Conservation (phyloP, 768 basidiomycete genomes). For the Tubosaeta sp. region DNA sequence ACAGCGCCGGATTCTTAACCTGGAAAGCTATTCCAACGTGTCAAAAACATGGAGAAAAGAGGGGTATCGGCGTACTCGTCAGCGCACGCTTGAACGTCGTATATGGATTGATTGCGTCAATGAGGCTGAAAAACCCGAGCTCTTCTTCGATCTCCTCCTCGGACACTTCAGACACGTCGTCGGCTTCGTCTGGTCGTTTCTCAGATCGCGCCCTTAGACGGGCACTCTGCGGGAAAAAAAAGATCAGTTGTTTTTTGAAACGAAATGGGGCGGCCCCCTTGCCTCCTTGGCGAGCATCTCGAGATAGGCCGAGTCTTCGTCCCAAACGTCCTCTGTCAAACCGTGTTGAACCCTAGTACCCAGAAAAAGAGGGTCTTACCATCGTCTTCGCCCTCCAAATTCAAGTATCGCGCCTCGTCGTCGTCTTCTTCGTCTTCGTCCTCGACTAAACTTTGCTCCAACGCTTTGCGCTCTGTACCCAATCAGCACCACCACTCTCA, state of each 20-base stretch:
- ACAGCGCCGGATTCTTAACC: constrained; percentile 58
- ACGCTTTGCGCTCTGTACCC: constrained; percentile 50
- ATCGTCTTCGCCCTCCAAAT: constrained; percentile 62
- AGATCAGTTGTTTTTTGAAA: not conserved
- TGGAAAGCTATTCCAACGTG: constrained; percentile 55
- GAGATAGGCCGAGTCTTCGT: constrained; percentile 83
- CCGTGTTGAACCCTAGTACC: not conserved
- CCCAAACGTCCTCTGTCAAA: constrained; percentile 76
- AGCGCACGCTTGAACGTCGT: constrained; percentile 73
- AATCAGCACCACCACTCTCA: not conserved
- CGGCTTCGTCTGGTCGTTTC: constrained; percentile 27
- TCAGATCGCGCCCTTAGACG: constrained; percentile 65
- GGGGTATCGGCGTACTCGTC: constrained; percentile 44
- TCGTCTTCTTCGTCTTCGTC: constrained; percentile 44
- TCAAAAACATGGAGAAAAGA: not conserved
- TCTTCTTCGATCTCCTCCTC: constrained; percentile 74
- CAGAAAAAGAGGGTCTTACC: constrained; percentile 32
- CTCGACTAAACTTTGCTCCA: constrained; percentile 48
- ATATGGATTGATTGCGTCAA: constrained; percentile 79
- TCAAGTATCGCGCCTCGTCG: constrained; percentile 50
- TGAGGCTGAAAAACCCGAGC: constrained; percentile 78
- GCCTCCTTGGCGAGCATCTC: constrained; percentile 85
- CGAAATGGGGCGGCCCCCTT: constrained; percentile 6
- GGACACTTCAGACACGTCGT: constrained; percentile 36
- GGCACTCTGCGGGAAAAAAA: constrained; percentile 46